Conservation (phyloP, 257 asterid genomes). For the Gentiana straminea region DNA sequence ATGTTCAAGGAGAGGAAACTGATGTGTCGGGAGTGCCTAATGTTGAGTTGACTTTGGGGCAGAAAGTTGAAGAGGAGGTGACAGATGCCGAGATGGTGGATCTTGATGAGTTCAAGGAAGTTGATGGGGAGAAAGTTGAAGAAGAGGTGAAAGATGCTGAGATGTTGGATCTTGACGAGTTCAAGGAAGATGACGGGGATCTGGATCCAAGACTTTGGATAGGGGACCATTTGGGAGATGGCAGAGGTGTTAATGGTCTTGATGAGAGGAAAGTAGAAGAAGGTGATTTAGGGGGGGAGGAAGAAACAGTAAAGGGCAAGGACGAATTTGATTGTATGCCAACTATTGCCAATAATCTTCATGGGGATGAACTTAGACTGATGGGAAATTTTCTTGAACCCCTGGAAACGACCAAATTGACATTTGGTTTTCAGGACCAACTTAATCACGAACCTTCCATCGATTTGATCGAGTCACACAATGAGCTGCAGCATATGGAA, state of each 20-base stretch:
- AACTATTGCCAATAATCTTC: conserved; percentile 9
- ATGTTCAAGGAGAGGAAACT: conserved; percentile 13
- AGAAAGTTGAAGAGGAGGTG: conserved; percentile 10
- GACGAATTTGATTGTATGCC: conserved; percentile 30
- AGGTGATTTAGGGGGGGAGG: conserved; percentile 27
- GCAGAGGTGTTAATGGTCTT: conserved; percentile 26
- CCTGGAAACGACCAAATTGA: conserved; percentile 37
- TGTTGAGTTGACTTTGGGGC: conserved; percentile 70
- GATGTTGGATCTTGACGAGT: conserved; percentile 41
- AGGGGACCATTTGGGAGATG: conserved; percentile 42
- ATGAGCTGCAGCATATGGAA: conserved; percentile 28
- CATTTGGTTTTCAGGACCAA: conserved; percentile 41
- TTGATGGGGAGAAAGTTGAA: conserved; percentile 15
- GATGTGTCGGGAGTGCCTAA: conserved; percentile 31
- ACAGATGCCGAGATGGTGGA: conserved; percentile 35
- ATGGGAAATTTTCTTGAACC: conserved; percentile 62
- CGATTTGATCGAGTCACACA: conserved; percentile 21
- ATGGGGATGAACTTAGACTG: conserved; percentile 41
- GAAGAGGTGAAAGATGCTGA: conserved; percentile 26
- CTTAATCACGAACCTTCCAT: conserved; percentile 30
- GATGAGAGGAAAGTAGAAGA: conserved; percentile 12
- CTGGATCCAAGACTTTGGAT: conserved; percentile 36
- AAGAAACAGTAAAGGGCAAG: conserved; percentile 23
- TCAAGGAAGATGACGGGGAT: conserved; percentile 24
- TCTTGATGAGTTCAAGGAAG: conserved; percentile 37